Evolutionary conservation across 2,329 filamentous ascomycete species (phyloP).

Genomic region (Fusarium pseudoanthophilum): DNA sequence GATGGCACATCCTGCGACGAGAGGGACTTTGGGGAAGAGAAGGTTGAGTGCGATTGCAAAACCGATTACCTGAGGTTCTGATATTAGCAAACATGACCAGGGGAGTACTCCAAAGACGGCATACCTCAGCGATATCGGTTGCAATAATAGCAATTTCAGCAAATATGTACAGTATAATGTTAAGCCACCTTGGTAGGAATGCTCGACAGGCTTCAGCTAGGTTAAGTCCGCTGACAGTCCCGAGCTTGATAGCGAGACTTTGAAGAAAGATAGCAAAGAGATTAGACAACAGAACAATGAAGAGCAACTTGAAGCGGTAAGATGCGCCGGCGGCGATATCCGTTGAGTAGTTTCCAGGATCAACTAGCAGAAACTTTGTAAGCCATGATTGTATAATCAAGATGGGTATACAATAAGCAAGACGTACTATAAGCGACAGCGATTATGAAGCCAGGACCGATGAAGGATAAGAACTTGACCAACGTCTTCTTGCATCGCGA

Average conservation of each 20-base stretch:
- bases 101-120: no score
- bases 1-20: constrained; percentile 75
- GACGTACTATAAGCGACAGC: constrained; percentile 3
- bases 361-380: not conserved
- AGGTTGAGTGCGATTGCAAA: constrained; percentile 77
- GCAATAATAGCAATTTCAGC: constrained; percentile 76
- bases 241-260: constrained; percentile 74
- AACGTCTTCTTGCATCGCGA: not conserved
- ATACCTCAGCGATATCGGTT: constrained; percentile 72
- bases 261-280: constrained; percentile 78
- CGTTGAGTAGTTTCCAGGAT: constrained; percentile 13
- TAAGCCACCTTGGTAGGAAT: constrained; percentile 74
- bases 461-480: not conserved
- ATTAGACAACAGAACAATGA: constrained; percentile 46
- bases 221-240: constrained; percentile 74
- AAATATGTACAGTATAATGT: constrained; percentile 68
- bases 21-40: constrained; percentile 69
- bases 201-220: constrained; percentile 73
- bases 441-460: constrained; percentile 8
- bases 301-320: constrained; percentile 6
- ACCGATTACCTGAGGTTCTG: constrained; percentile 65
- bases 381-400: not conserved
- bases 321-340: constrained; percentile 7
- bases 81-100: no score
- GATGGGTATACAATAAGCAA: not conserved